Base-by-base conservation (phyloP, 1,284 basidiomycete species). In the Apiotrichum sp. region DNA sequence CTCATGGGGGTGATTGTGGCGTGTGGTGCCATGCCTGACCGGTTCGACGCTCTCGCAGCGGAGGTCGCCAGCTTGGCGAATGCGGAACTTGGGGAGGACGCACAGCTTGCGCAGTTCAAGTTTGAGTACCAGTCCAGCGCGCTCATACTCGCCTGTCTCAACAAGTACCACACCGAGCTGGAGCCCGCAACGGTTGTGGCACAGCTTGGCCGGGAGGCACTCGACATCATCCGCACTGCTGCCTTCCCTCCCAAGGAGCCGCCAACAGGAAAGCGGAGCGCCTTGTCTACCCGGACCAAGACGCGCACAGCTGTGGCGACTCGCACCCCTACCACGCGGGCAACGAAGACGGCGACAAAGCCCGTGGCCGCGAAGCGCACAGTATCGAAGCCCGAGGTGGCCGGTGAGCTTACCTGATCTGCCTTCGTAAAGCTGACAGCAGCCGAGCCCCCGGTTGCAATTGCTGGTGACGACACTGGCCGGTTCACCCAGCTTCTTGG, bases 391-490 rank as follows among this genome's bases (percentile, higher is more conserved):
- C 22, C 22, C 22, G 22, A 22, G 22, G 22, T 22, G 22, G 22
- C 22, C 22, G 22, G 22, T 22, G 22, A 22, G 22, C 22, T 22
- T 22, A 22, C 22, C 22, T 22, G 22, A 22, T 22, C 22, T 22
- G 22, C 22, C 22, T 22, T 22, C 22, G 22, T 22, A 22, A 22
- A 22, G 22, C 22, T 22, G 22, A 38, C 36, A 8, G 36, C 36
- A 38, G 36, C 36, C 36, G 13, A 38, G 36, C 8, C 36, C 36
- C 36, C 22, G 13, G 13, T 34, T 13, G 36, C 45, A 5, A 34
- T 52, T 4, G 39, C 34, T 10, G 34, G 84, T 35, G 83, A 86
- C 47, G 79, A 83, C 55, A 75, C 82, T 32, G 75, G 76, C 3
- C 77, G 74, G 29, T 71, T 86, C 14, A 63, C 82, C 35, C 72